Conservation (phyloP, 371 early-diverging fungal species). For the Conidiobolus incongruus region DNA sequence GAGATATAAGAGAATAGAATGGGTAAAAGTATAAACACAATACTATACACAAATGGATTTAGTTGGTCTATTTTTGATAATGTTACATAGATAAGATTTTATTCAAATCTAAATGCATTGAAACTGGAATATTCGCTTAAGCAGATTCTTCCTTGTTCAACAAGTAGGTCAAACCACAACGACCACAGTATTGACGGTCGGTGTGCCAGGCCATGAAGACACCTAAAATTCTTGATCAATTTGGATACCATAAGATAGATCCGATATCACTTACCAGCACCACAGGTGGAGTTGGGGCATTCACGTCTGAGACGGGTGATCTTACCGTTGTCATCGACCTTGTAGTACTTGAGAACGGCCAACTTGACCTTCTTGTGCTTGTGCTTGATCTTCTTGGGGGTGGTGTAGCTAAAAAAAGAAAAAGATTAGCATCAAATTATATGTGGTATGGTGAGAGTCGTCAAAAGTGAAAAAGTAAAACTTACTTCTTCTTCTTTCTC, state of each 20-base stretch:
- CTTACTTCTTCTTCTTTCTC: constrained; percentile 86
- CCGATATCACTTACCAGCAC: constrained; percentile 70
- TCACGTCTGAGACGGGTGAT: constrained; percentile 93
- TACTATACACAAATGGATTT: no score
- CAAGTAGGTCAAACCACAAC: constrained; percentile 26
- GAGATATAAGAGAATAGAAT: no score
- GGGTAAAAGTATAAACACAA: no score
- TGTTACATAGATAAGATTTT: constrained; percentile 2
- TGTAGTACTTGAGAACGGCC: constrained; percentile 93
- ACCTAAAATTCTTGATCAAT: constrained; percentile 50
- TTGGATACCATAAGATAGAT: constrained; percentile 18
- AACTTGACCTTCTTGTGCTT: constrained; percentile 96
- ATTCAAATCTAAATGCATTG: constrained; percentile 4
- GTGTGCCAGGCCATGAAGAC: constrained; percentile 95
- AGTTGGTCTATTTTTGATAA: no score
- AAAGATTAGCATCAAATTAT: not conserved
- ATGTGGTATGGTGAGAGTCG: constrained; percentile 3
- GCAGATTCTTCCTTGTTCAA: constrained; percentile 14
- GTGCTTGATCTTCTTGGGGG: constrained; percentile 98
- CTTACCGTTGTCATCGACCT: constrained; percentile 92
- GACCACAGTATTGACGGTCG: constrained; percentile 89
- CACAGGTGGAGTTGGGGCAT: constrained; percentile 86
- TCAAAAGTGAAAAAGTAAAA: constrained; percentile 1
- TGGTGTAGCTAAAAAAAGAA: constrained; percentile 49
- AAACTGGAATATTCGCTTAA: constrained; percentile 6